Evolutionary conservation across 1,139 yeast species (phyloP).

Genomic region (Debaryomyces nepalensis): DNA sequence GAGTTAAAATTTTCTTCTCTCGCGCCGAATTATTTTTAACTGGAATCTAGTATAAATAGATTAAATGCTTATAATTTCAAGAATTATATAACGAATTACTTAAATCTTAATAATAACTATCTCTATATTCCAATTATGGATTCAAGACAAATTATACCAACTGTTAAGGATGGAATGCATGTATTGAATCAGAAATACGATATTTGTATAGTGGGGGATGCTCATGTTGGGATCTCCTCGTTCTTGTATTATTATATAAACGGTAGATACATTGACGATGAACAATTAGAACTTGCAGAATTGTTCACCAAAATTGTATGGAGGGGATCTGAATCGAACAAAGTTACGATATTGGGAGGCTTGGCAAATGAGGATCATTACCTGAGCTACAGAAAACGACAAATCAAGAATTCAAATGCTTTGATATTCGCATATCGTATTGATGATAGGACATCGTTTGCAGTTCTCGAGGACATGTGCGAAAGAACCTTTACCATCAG

Average conservation of each 20-base stretch:
- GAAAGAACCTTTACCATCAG: slow-evolving; percentile 27
- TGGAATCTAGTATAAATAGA: neutral
- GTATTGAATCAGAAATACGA: slow-evolving; percentile 32
- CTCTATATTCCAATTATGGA: neutral
- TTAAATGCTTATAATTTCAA: neutral
- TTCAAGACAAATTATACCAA: neutral
- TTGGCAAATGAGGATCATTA: slow-evolving; percentile 31
- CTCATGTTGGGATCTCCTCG: slow-evolving; percentile 36
- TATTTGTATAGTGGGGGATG: slow-evolving; percentile 39
- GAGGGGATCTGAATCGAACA: slow-evolving; percentile 19
- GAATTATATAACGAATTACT: neutral
- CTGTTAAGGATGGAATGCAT: slow-evolving; percentile 22
- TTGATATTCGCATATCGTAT: slow-evolving; percentile 40
- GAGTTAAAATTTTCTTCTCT: slow-evolving; percentile 7
- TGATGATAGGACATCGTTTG: slow-evolving; percentile 31
- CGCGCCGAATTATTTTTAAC: too few species aligned
- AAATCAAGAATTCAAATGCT: slow-evolving; percentile 35
- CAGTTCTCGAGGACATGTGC: slow-evolving; percentile 32
- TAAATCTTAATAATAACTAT: neutral
- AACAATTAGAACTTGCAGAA: slow-evolving; percentile 34
- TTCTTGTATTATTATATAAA: slow-evolving; percentile 33
- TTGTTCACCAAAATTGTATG: slow-evolving; percentile 33
- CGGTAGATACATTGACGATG: slow-evolving; percentile 24
- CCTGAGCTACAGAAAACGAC: slow-evolving; percentile 31
- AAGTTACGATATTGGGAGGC: slow-evolving; percentile 36